phyloP scores from a whole-genome alignment of 1,284 basidiomycete species.

The Malassezia psittaci region DNA sequence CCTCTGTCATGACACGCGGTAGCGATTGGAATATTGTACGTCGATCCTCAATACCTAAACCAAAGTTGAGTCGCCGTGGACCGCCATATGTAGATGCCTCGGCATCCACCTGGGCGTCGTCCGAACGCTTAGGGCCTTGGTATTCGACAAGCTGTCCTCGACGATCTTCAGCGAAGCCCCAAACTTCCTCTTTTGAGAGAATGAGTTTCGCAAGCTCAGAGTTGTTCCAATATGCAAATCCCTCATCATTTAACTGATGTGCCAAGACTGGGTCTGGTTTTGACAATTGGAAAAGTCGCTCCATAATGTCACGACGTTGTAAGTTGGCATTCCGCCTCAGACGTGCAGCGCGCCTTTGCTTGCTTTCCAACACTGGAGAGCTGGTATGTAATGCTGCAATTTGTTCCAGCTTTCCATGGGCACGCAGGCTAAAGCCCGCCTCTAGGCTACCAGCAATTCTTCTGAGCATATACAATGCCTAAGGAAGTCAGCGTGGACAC shows the following conservation, averaged over 20 bases:
- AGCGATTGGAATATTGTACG: slow-evolving; percentile 38
- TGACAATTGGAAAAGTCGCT: slow-evolving; percentile 47
- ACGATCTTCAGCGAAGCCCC: slow-evolving; percentile 39
- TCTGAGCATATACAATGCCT: slow-evolving; percentile 11
- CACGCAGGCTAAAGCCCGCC: not conserved
- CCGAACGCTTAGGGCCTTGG: slow-evolving; percentile 6
- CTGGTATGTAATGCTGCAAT: slow-evolving; percentile 21
- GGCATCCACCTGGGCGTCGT: slow-evolving; percentile 9
- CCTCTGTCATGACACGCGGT: slow-evolving; percentile 40
- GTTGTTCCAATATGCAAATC: slow-evolving; percentile 28
- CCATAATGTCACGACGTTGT: slow-evolving; percentile 38
- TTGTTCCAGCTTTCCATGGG: not conserved
- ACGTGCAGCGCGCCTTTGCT: slow-evolving; percentile 27
- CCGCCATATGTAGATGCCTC: slow-evolving; percentile 22
- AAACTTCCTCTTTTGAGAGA: slow-evolving; percentile 35
- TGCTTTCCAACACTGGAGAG: slow-evolving; percentile 22
- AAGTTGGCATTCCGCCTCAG: slow-evolving; percentile 45
- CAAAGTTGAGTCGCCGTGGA: slow-evolving; percentile 40
- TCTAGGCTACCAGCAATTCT: slow-evolving; percentile 1
- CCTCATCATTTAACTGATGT: slow-evolving; percentile 50
- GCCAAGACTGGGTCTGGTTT: slow-evolving; percentile 65
- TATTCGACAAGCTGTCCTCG: slow-evolving; percentile 32
- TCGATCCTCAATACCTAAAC: slow-evolving; percentile 26
- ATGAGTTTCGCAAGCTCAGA: slow-evolving; percentile 35
- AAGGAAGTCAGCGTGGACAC: too few species aligned